Evolutionary conservation across 257 asterid species (phyloP), one percentile per base, ranked within the genome.

Genomic region (Ajuga chamaepitys): DNA sequence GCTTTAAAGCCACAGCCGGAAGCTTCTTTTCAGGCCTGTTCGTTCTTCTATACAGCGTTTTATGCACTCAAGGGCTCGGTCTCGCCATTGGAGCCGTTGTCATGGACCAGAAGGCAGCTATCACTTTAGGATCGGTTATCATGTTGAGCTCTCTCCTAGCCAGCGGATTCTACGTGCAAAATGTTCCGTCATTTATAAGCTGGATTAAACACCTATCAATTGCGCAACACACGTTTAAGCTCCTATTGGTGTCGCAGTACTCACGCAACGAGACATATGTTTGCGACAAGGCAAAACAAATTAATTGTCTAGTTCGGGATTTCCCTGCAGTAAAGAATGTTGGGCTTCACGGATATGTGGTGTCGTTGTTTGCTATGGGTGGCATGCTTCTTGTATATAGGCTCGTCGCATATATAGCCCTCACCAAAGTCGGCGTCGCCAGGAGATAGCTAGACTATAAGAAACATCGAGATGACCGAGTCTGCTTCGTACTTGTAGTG

Each of bases 361-460:
- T 56, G 0, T 70, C 88, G 0, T 53, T 81, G 6, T 0, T 79
- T 30, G 93, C 85, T 1, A 25, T 89, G 82, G 74, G 71, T 18
- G n/a, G 75, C 0, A 86, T 92, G 98, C 68, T 88, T 24, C 80
- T 92, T 55, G 83, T 75, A 0, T 88, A 83, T 37, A 76, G 95
- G 78, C 55, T 87, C 2, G 28, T 92, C 25, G 95, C 98, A 0
- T 92, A 92, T 66, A 7, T 85, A 12, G 90, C 95, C 0, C 92
- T 92, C 17, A 83, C 71, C 85, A 88, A 93, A 45, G 67, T 88
- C 66, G 98, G 97, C 18, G 86, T 82, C n/a, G n/a, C n/a, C n/a
- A n/a, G n/a, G n/a, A n/a, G n/a, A n/a, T n/a, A n/a, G n/a, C n/a
- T n/a, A n/a, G n/a, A n/a, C n/a, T n/a, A n/a, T n/a, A n/a, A n/a